Percentiles rank a stretch among this genome's conserved stretches.
These are phyloP conservation scores for Citrus unshiu DNA, from an alignment of 345 rosid genomes.

Conservation along the genomic window DNA sequence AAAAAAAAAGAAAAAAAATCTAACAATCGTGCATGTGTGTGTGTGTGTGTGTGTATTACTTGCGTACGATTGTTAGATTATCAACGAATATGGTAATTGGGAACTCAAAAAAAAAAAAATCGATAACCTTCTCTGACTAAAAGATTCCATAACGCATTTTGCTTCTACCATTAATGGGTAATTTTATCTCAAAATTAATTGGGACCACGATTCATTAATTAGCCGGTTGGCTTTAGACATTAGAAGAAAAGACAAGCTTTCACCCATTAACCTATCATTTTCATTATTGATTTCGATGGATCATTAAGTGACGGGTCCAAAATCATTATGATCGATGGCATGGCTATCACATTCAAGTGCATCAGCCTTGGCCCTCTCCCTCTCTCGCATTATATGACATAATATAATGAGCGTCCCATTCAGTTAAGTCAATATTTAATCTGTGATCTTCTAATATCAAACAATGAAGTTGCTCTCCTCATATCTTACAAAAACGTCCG, in stretches of 20 bases:
- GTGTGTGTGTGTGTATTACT: no score
- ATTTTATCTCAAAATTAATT: not conserved
- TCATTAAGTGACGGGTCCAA: slow-evolving; percentile 2
- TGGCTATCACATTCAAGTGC: not conserved
- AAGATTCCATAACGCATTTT: not conserved
- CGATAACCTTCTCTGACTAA: not conserved
- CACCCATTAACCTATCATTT: not conserved
- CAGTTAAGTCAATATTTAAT: not conserved
- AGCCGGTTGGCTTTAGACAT: not conserved
- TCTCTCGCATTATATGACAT: not conserved
- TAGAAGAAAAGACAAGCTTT: not conserved
- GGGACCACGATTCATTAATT: slow-evolving; percentile 3
- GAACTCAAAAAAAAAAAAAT: no score
- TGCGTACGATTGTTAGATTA: no score
- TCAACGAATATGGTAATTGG: no score
- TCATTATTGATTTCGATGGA: not conserved
- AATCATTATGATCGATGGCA: not conserved
- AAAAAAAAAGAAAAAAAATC: no score
- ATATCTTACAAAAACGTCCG: no score
- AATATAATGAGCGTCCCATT: not conserved
- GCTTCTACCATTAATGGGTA: not conserved
- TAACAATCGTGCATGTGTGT: no score
- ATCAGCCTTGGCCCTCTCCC: not conserved
- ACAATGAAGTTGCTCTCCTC: no score
- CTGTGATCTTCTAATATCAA: no score